These are phyloP conservation scores for Globisporangium ultimum DNA, from an alignment of 352 stramenopile genomes.

Conservation along the genomic window DNA sequence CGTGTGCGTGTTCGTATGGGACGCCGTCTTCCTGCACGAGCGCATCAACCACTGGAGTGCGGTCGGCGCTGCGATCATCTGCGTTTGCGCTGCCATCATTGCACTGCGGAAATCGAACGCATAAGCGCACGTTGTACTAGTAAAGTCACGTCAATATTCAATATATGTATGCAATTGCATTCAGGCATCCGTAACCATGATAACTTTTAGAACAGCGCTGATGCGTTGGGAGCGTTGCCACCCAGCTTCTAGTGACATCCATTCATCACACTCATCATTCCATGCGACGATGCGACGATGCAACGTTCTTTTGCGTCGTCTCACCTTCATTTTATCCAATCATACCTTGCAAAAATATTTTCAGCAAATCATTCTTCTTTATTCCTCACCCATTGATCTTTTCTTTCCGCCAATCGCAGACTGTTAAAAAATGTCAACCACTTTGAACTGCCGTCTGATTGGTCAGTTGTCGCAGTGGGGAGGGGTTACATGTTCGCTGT, in stretches of 20 bases:
- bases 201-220: too few relatives aligned
- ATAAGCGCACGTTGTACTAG: too few relatives aligned
- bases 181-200: too few relatives aligned
- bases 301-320: background rate
- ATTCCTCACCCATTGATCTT: background rate
- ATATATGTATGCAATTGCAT: too few relatives aligned
- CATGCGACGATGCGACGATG: too few relatives aligned
- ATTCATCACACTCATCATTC: too few relatives aligned
- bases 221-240: too few relatives aligned
- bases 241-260: too few relatives aligned
- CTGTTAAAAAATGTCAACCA: background rate
- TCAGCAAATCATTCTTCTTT: background rate
- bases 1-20: slow-evolving; percentile 83
- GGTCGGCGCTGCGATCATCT: slow-evolving; percentile 69
- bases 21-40: slow-evolving; percentile 58
- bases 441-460: background rate
- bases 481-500: too few relatives aligned
- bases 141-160: too few relatives aligned
- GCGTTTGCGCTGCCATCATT: slow-evolving; percentile 56
- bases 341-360: background rate
- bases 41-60: slow-evolving; percentile 72
- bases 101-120: slow-evolving; percentile 39
- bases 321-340: background rate
- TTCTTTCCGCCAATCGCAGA: background rate
- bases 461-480: background rate